Base-by-base conservation (phyloP, 2,329 filamentous ascomycete species). In the Phyllosticta capitalensis region DNA sequence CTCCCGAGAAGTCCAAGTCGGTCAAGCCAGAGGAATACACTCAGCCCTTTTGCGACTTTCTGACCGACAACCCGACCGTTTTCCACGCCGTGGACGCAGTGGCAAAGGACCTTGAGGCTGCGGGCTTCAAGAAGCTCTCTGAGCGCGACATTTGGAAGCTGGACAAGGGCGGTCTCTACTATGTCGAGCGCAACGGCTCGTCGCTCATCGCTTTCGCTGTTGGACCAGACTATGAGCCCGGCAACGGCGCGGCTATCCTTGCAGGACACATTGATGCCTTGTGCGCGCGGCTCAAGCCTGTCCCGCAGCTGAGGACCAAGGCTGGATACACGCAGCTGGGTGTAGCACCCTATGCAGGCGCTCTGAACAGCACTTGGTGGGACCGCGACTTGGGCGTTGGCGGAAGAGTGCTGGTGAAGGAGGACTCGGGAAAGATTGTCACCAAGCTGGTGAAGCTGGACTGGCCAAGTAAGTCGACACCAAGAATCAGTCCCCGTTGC, bases 231-330 rank as follows among this genome's bases (percentile, higher is more conserved):
- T 96, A 96, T 72, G 81, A 88, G 74, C 82, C 87, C 56, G 92
- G 92, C 9, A 92, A 95, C 68, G 92, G 92, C 54, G 82, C 92
- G 55, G 90, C 87, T 59, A 92, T 96, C 74, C 81, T 97, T 52
- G 94, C 89, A 2, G 92, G 92, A 7, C 94, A 97, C 73, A 88
- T 97, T 63, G 94, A 97, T 74, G 92, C 92, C 53, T 77, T 97
- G 57, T 95, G 92, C 17, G 89, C 92, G 19, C 89, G 86, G 73
- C 78, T 97, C 66, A 97, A 97, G 84, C 92, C 94, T 9, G 83
- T 96, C 26, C 90, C 90, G 68, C 89, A 84, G 68, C 85, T 96
- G 68, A 84, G 87, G n/a, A 89, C 80, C 66, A 90, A 88, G 71
- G 87, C 89, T 30, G 92, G 94, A 58, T 99, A 90, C 69, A 73